phyloP scores from a whole-genome alignment of 2,329 filamentous ascomycete species.

The Westerdykella aurantiaca region DNA sequence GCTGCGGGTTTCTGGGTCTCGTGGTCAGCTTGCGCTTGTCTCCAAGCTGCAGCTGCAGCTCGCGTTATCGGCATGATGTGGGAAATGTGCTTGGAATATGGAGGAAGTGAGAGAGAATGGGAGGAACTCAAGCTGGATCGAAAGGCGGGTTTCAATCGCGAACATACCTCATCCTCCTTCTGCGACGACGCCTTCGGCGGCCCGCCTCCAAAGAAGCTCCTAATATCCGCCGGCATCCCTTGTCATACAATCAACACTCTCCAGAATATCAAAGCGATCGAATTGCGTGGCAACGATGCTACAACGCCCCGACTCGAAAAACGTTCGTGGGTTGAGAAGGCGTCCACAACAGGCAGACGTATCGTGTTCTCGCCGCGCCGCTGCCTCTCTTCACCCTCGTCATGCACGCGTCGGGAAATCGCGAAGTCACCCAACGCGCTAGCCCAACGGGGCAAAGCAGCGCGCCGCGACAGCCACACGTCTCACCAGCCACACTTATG shows the following conservation, averaged over 20 bases:
- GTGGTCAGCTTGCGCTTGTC: slow-evolving; percentile 6
- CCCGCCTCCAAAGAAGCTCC: slow-evolving; percentile 83
- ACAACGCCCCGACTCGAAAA: neutral
- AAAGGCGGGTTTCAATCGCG: neutral
- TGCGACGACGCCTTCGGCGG: slow-evolving; percentile 47
- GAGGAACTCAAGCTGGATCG: neutral
- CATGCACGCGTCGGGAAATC: slow-evolving; percentile 16
- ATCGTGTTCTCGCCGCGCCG: no score
- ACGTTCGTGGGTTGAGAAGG: neutral
- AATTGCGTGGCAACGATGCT: neutral
- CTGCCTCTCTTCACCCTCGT: neutral
- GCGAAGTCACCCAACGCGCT: slow-evolving; percentile 21
- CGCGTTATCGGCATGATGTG: slow-evolving; percentile 2
- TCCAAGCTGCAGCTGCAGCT: neutral
- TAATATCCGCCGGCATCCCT: slow-evolving; percentile 75
- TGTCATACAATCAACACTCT: neutral
- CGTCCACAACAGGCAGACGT: neutral
- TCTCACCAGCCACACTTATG: no score
- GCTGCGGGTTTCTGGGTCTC: slow-evolving; percentile 20
- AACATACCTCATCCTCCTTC: slow-evolving; percentile 31
- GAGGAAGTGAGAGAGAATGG: neutral
- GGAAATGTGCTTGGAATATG: neutral
- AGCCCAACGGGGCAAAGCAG: slow-evolving; percentile 5
- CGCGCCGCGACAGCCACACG: slow-evolving; percentile 7
- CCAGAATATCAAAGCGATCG: neutral